These are phyloP conservation scores for Colletotrichum lindemuthianum DNA, from an alignment of 2,329 filamentous ascomycete species.

Conservation along the genomic window DNA sequence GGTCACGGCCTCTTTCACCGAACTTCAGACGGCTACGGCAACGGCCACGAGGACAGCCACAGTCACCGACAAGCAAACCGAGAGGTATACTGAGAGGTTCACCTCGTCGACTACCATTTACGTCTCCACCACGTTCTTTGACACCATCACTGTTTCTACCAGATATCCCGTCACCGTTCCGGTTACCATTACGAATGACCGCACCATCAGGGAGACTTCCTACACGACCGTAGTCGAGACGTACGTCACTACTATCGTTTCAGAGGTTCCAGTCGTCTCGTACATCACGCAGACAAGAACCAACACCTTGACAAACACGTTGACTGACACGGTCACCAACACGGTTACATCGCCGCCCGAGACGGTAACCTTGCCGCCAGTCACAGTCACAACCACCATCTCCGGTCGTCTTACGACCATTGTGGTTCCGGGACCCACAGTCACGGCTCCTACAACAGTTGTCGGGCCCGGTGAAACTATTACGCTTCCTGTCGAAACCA, in stretches of 20 bases:
- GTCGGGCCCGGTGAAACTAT: not conserved
- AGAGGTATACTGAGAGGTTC: slow-evolving; percentile 18
- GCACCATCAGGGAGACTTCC: slow-evolving; percentile 22
- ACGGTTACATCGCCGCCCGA: not conserved
- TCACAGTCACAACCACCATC: not conserved
- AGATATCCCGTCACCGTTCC: slow-evolving; percentile 36
- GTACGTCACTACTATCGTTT: slow-evolving; percentile 13
- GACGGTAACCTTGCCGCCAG: slow-evolving; percentile 20
- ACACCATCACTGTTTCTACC: slow-evolving; percentile 36
- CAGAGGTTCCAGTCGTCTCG: slow-evolving; percentile 13
- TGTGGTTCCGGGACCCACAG: not conserved
- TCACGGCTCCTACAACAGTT: not conserved
- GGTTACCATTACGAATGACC: slow-evolving; percentile 34
- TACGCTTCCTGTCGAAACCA: not conserved
- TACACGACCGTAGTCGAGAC: slow-evolving; percentile 23
- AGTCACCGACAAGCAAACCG: slow-evolving; percentile 24
- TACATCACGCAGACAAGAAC: slow-evolving; percentile 12
- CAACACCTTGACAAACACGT: slow-evolving; percentile 5
- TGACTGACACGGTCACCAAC: not conserved
- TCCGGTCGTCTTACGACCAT: slow-evolving; percentile 4
- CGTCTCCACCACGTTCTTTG: slow-evolving; percentile 25
- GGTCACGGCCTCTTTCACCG: slow-evolving; percentile 35
- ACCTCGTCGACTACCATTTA: slow-evolving; percentile 26
- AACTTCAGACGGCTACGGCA: slow-evolving; percentile 21
- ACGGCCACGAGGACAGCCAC: slow-evolving; percentile 25